Percentiles rank a stretch among this genome's conserved stretches.
These are phyloP conservation scores for Boletus vinaceobasis DNA, from an alignment of 768 basidiomycete species.

Conservation along the genomic window DNA sequence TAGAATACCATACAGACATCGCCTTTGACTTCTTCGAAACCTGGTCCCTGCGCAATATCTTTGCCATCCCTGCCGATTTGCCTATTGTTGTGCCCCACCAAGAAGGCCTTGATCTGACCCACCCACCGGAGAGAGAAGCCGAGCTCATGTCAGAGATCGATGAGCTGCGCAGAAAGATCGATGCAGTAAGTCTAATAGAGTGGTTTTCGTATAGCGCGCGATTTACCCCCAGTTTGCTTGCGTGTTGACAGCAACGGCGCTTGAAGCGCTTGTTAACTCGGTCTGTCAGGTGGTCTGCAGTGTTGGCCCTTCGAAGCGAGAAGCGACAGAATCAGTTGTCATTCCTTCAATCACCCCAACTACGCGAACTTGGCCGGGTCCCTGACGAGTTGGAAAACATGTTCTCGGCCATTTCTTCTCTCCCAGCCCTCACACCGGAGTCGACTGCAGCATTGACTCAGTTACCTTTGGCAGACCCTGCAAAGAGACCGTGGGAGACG, in stretches of 20 bases:
- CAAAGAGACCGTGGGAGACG: conserved; percentile 77
- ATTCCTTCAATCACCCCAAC: conserved; percentile 43
- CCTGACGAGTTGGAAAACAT: conserved; percentile 41
- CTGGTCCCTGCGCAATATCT: conserved; percentile 87
- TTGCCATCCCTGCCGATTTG: conserved; percentile 66
- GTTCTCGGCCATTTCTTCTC: conserved; percentile 46
- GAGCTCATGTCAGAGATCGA: conserved; percentile 68
- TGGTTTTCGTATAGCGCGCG: not conserved
- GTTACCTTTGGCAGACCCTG: conserved; percentile 43
- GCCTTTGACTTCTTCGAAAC: conserved; percentile 92
- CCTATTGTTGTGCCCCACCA: conserved; percentile 78
- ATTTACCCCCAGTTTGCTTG: conserved; percentile 8
- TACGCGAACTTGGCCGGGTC: conserved; percentile 35
- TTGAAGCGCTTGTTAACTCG: conserved; percentile 54
- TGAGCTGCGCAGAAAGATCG: conserved; percentile 59
- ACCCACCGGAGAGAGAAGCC: conserved; percentile 54
- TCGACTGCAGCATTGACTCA: conserved; percentile 35
- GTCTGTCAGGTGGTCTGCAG: conserved; percentile 47
- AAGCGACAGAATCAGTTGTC: conserved; percentile 40
- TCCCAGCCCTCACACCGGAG: conserved; percentile 45
- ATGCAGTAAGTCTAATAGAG: conserved; percentile 51
- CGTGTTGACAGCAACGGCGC: conserved; percentile 55
- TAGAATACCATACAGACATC: conserved; percentile 85
- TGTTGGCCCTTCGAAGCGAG: conserved; percentile 46
- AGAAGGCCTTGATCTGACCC: conserved; percentile 61